These are phyloP conservation scores for Sarocladium oryzae DNA, from an alignment of 2,329 filamentous ascomycete species.

Conservation along the genomic window DNA sequence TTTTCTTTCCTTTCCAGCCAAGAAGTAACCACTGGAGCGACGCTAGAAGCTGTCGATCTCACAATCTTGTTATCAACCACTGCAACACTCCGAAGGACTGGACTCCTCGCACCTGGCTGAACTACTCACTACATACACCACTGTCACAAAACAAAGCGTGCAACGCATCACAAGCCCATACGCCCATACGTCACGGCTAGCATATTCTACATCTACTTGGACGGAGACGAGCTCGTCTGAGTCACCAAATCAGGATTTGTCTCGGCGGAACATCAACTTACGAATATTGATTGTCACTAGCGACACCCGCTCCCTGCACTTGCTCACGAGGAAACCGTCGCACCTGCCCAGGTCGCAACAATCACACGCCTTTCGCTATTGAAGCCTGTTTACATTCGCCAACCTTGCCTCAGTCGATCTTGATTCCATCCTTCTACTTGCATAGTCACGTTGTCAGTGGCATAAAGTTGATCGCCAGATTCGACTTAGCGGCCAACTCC, in stretches of 20 bases:
- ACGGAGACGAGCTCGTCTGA: background rate
- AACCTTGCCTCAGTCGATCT: background rate
- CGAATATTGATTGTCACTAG: background rate
- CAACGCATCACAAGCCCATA: slow-evolving; percentile 1
- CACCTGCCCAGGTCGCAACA: background rate
- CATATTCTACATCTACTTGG: background rate
- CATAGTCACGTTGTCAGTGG: slow-evolving; percentile 3
- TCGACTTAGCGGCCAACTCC: slow-evolving; percentile 4
- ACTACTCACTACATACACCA: too few relatives aligned
- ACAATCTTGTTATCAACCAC: background rate
- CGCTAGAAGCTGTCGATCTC: slow-evolving; percentile 6
- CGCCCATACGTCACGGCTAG: background rate
- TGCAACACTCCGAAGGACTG: slow-evolving; percentile 3
- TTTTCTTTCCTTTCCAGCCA: too few relatives aligned
- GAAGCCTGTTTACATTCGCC: background rate
- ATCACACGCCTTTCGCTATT: background rate
- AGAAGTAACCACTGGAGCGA: background rate
- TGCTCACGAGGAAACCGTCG: background rate
- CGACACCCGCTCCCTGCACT: background rate
- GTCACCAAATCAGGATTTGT: background rate
- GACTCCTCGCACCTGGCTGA: background rate
- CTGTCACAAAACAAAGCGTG: too few relatives aligned
- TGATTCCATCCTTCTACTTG: background rate
- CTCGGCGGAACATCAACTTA: slow-evolving; percentile 5
- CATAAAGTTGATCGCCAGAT: slow-evolving; percentile 6